Evolutionary conservation across 2,329 filamentous ascomycete species (phyloP).

Genomic region (Apiospora rasikravindrae): DNA sequence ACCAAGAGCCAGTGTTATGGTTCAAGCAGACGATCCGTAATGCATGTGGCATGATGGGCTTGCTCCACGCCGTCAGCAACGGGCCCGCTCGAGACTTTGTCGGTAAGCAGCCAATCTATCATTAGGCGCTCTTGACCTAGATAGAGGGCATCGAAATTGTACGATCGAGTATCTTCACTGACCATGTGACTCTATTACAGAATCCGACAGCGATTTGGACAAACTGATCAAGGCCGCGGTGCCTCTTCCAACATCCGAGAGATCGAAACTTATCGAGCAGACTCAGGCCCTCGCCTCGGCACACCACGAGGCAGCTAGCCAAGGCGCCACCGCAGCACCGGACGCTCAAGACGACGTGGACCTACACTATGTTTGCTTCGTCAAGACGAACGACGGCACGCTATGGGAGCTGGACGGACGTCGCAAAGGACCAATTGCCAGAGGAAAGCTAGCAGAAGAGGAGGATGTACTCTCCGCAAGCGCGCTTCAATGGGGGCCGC

Average conservation of each 20-base stretch:
- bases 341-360: constrained; percentile 82
- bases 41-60: constrained; percentile 87
- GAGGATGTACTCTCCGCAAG: constrained; percentile 79
- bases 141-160: neutral
- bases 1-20: constrained; percentile 82
- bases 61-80: constrained; percentile 84
- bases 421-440: constrained; percentile 60
- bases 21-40: constrained; percentile 95
- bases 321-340: constrained; percentile 81
- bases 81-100: constrained; percentile 71
- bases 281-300: constrained; percentile 77
- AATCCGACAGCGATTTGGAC: constrained; percentile 61
- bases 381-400: constrained; percentile 71
- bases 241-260: constrained; percentile 67
- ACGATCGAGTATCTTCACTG: neutral
- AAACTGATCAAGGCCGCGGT: constrained; percentile 72
- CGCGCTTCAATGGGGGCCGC: constrained; percentile 72
- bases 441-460: constrained; percentile 59
- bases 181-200: constrained; percentile 33
- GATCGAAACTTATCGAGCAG: constrained; percentile 78
- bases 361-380: constrained; percentile 94
- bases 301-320: constrained; percentile 76
- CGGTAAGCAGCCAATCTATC: constrained; percentile 41
- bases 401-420: constrained; percentile 67
- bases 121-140: neutral